Evolutionary conservation across 805 yeast genomes (phyloP).

Genomic region (Candida rishiriensis): DNA sequence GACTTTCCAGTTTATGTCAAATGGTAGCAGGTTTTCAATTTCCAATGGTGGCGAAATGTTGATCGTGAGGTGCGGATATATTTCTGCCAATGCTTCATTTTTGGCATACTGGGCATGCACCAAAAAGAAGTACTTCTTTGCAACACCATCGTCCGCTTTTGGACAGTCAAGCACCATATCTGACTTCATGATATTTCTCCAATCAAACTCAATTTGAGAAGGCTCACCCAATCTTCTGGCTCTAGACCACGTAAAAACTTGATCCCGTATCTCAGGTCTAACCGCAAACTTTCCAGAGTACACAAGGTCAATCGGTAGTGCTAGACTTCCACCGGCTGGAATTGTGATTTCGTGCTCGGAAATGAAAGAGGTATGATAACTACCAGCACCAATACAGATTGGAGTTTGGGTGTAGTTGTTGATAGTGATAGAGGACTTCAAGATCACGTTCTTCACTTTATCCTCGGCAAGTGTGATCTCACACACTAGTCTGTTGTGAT

Average conservation of each 20-base stretch:
- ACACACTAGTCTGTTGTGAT: constrained; percentile 72
- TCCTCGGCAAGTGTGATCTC: constrained; percentile 68
- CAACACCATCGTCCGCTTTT: constrained; percentile 34
- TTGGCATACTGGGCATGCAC: constrained; percentile 61
- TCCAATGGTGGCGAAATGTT: constrained; percentile 81
- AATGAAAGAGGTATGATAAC: constrained; percentile 27
- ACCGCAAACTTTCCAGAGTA: constrained; percentile 54
- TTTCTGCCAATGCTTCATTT: constrained; percentile 64
- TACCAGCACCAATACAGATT: constrained; percentile 39
- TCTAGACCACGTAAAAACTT: constrained; percentile 64
- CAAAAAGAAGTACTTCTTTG: constrained; percentile 50
- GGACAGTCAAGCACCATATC: constrained; percentile 60
- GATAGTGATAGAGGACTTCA: constrained; percentile 71
- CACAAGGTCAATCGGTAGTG: constrained; percentile 72
- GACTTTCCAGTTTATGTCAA: constrained; percentile 67
- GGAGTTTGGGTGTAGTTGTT: constrained; percentile 64
- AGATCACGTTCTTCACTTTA: constrained; percentile 70
- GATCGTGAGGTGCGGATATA: constrained; percentile 82
- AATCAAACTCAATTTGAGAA: constrained; percentile 35
- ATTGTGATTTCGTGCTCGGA: constrained; percentile 36
- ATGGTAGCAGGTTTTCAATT: constrained; percentile 80
- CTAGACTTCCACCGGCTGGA: constrained; percentile 49
- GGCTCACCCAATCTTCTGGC: constrained; percentile 30
- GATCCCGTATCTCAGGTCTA: constrained; percentile 51
- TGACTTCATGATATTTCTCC: constrained; percentile 55